These are phyloP conservation scores for Picea mariana DNA, from an alignment of 83 land plant species.

Conservation along the genomic window DNA sequence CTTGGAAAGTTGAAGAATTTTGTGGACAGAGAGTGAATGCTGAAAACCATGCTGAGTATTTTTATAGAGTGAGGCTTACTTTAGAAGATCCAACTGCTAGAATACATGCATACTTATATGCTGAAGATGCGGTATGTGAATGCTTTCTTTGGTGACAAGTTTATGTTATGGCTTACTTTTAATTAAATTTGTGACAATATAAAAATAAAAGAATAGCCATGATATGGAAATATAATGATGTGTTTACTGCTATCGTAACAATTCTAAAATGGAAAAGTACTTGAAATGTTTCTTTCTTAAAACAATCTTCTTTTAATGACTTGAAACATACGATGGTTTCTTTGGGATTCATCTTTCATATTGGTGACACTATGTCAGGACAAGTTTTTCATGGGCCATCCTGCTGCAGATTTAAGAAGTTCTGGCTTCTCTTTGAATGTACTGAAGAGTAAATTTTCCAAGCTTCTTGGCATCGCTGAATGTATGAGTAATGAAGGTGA, in stretches of 20 bases:
- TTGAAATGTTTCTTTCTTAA: slow-evolving; percentile 3
- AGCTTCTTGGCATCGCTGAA: slow-evolving; percentile 53
- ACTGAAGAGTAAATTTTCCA: slow-evolving; percentile 49
- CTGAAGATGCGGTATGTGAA: slow-evolving; percentile 80
- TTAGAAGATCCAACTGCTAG: slow-evolving; percentile 92
- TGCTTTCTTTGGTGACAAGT: neutral
- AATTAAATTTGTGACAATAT: neutral
- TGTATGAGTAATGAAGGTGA: slow-evolving; percentile 15
- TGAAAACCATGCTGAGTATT: slow-evolving; percentile 18
- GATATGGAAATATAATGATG: neutral
- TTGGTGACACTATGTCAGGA: slow-evolving; percentile 32
- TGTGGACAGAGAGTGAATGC: slow-evolving; percentile 25
- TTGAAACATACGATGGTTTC: neutral
- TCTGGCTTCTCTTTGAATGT: slow-evolving; percentile 26
- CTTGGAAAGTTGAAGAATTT: slow-evolving; percentile 55
- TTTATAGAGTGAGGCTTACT: slow-evolving; percentile 70
- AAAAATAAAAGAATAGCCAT: neutral
- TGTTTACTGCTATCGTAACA: neutral
- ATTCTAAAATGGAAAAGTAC: neutral
- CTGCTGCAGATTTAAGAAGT: slow-evolving; percentile 26
- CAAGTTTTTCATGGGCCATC: slow-evolving; percentile 58
- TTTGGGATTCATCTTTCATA: neutral
- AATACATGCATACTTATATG: slow-evolving; percentile 73
- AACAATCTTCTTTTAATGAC: neutral
- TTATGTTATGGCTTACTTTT: neutral